Conservation (phyloP, 2,329 filamentous ascomycete genomes). For the Paecilomyces fulvus region DNA sequence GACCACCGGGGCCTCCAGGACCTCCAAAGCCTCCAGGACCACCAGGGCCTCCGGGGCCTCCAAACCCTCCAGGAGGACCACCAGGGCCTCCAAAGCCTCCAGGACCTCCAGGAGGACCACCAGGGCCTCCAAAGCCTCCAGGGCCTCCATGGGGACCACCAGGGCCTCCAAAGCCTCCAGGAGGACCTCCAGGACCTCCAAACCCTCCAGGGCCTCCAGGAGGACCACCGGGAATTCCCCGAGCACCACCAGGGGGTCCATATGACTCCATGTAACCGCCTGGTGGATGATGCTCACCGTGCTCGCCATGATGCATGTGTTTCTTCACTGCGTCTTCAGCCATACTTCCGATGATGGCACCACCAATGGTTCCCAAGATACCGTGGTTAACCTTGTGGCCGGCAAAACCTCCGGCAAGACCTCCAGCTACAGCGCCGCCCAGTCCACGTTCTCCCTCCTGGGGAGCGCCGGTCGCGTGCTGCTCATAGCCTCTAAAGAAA, state of each 20-base stretch:
- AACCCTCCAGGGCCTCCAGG: too few relatives aligned
- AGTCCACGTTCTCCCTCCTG: conserved; percentile 40
- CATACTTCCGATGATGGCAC: conserved; percentile 39
- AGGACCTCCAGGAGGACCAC: too few relatives aligned
- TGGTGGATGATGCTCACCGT: conserved; percentile 11
- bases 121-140: too few relatives aligned
- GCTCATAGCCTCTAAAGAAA: conserved; percentile 12
- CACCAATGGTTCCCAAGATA: conserved; percentile 40
- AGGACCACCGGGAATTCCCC: too few relatives aligned
- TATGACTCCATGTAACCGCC: conserved; percentile 23
- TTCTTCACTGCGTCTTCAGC: conserved; percentile 39
- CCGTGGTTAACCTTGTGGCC: conserved; percentile 42
- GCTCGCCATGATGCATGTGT: conserved; percentile 26
- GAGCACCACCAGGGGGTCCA: neutral
- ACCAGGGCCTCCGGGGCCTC: too few relatives aligned
- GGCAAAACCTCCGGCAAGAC: conserved; percentile 37
- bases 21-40: too few relatives aligned
- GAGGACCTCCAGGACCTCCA: too few relatives aligned
- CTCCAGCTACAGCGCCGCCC: conserved; percentile 39
- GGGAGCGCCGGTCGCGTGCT: conserved; percentile 28
- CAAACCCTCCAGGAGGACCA: too few relatives aligned
- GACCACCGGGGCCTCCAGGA: too few relatives aligned
- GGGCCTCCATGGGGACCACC: too few relatives aligned
- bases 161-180: too few relatives aligned
- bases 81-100: too few relatives aligned